Conservation (phyloP, 2,329 filamentous ascomycete genomes). For the Trichoderma sp. region DNA sequence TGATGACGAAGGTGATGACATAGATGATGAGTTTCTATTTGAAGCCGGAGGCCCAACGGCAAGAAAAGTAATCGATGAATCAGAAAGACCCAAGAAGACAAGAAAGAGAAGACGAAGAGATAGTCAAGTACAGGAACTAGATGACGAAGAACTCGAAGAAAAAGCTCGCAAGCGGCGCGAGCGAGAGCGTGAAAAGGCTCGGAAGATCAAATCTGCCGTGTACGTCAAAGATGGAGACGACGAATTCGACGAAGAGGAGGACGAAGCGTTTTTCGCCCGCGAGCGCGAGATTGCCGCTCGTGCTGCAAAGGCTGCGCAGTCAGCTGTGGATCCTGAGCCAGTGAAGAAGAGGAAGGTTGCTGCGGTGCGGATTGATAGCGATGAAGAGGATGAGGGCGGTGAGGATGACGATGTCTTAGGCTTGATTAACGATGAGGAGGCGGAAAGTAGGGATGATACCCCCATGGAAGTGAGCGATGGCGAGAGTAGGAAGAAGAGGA, state of each 20-base stretch:
- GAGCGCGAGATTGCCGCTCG: conserved; percentile 62
- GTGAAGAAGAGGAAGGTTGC: conserved; percentile 31
- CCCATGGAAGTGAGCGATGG: conserved; percentile 31
- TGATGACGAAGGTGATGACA: conserved; percentile 57
- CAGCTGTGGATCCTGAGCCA: conserved; percentile 20
- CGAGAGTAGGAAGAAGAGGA: conserved; percentile 30
- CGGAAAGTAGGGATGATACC: conserved; percentile 19
- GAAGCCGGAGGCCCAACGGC: conserved; percentile 63
- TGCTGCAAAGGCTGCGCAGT: conserved; percentile 38
- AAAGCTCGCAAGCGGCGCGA: conserved; percentile 60
- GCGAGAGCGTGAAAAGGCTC: conserved; percentile 71
- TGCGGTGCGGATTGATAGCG: conserved; percentile 28
- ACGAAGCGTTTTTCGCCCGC: conserved; percentile 69
- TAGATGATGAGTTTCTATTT: conserved; percentile 61
- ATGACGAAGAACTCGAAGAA: conserved; percentile 64
- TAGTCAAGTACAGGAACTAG: conserved; percentile 42
- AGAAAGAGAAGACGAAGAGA: conserved; percentile 47
- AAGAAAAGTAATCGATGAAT: conserved; percentile 50
- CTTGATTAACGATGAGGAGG: conserved; percentile 26
- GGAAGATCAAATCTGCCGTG: conserved; percentile 78
- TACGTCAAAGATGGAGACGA: conserved; percentile 85
- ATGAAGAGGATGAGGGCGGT: conserved; percentile 29
- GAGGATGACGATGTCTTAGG: conserved; percentile 27
- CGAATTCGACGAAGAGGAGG: conserved; percentile 74
- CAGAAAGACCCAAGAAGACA: conserved; percentile 52